Evolutionary conservation across 2,329 filamentous ascomycete genomes (phyloP), one percentile per base, ranked within the genome.

Genomic region (Rasamsonia emersonii): DNA sequence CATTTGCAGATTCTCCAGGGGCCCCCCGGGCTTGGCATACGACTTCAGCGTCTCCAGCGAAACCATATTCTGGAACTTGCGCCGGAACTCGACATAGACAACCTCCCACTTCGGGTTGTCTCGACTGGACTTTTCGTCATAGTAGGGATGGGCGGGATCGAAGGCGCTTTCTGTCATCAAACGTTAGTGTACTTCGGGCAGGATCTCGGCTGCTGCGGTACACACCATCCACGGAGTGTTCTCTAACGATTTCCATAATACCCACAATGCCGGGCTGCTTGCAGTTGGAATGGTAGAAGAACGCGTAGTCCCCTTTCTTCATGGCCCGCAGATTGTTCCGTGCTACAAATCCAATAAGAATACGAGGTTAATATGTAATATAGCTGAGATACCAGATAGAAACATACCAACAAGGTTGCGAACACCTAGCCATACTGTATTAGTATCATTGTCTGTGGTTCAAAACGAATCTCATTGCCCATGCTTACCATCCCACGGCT

Each of bases 201-300:
- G n/a, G 5, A n/a, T 13, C 14, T 18, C 19, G 27, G 21, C 51
- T 10, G 50, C 52, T 18, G 44, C 7, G 14, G 59, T 34, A 59
- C 73, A 46, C 62, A 84, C 82, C 62, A 49, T 98, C 91, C 6
- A 84, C 72, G 2, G 80, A 79, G 44, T 85, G 82, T 53, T 94
- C 88, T 42, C 75, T 71, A 10, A 93, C 86, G 41, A 98, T 82
- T 49, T 91, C 82, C 82, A 94, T 88, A 11, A 80, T 75, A 2
- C 88, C 88, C 1, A 80, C 86, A 28, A 96, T 86, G 2, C 84
- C 89, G 0, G 88, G 86, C 15, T 80, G 74, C 54, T 93, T 93
- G 61, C 84, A 91, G 49, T 91, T 93, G 28, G 84, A 93, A 60
- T 95, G 89, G 54, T 96, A 96, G 64, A 98, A 96, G 64, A 98